Evolutionary conservation across 139 green algal species (phyloP).

Genomic region (Chlorella sp.): DNA sequence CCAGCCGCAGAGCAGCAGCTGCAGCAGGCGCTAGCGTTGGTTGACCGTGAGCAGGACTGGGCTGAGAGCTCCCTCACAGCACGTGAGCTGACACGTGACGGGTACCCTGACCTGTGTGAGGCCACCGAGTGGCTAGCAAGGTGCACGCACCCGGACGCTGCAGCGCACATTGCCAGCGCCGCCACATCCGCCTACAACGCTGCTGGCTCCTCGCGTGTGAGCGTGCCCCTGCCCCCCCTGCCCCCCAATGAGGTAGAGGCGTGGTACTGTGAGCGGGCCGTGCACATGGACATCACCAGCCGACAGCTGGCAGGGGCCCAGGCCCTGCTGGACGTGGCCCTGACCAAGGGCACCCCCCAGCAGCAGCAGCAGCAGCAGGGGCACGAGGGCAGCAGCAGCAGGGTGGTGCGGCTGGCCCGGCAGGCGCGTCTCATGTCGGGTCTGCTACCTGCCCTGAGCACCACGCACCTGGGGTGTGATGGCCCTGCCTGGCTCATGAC

Average conservation of each 20-base stretch:
- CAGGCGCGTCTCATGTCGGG: neutral
- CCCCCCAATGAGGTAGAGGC: neutral
- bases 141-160: too few relatives aligned
- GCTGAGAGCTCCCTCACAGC: neutral
- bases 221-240: neutral
- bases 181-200: too few relatives aligned
- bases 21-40: too few relatives aligned
- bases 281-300: neutral
- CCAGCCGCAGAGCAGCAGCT: too few relatives aligned
- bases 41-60: neutral
- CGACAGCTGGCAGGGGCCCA: neutral
- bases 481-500: neutral
- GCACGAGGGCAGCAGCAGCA: neutral
- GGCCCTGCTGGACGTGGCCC: neutral
- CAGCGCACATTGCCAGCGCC: too few relatives aligned
- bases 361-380: too few relatives aligned
- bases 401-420: neutral
- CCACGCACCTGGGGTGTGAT: neutral
- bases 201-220: neutral
- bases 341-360: neutral
- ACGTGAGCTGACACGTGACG: neutral
- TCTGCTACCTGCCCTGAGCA: neutral
- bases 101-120: neutral
- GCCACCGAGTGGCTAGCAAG: neutral
- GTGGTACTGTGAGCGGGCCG: neutral